Evolutionary conservation across 176 grass and related monocot species (phyloP), one percentile per base, ranked within the genome.

Genomic region (Alopecurus myosuroides): DNA sequence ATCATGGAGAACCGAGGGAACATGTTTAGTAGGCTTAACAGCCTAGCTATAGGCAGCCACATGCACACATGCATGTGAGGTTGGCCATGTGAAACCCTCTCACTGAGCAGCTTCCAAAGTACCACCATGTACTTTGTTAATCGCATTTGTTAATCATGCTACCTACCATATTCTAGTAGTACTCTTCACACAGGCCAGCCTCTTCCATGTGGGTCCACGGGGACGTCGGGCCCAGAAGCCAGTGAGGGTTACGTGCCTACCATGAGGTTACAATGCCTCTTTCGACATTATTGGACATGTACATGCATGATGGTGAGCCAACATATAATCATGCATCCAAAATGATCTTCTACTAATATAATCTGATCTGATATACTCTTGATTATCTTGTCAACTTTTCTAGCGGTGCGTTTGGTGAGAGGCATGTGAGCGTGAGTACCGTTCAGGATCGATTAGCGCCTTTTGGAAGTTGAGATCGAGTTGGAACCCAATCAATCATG

Each of bases 31-130:
- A 85, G 77, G 82, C 61, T 85, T 57, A 82, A 77, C 71, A 88
- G 77, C 74, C 75, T 79, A 69, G 51, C 56, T 64, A 70, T 74
- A 81, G 80, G 82, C 18, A 86, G 29, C 48, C 93, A 92, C 90
- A 92, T 95, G 90, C 51, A 79, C 82, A 92, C 88, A 86, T 92
- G 85, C 80, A 81, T 90, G 81, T 80, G 66, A 56, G 56, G 77
- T 56, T 89, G 81, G 81, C 89, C 90, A 90, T 92, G 85, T 95
- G 88, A 92, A 88, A 60, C 81, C 88, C 90, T 92, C 90, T 95
- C 81, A 77, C 90, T 73, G 73, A 88, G 90, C 88, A 95, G 69
- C 91, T 95, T 95, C 90, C 88, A 88, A 89, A 67, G 36, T 46
- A 45, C 46, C 34, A 63, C 85, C 30, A 36, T 35, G 3, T 25